phyloP scores from a whole-genome alignment of 1,284 basidiomycete genomes.

The Naganishia cerealis region DNA sequence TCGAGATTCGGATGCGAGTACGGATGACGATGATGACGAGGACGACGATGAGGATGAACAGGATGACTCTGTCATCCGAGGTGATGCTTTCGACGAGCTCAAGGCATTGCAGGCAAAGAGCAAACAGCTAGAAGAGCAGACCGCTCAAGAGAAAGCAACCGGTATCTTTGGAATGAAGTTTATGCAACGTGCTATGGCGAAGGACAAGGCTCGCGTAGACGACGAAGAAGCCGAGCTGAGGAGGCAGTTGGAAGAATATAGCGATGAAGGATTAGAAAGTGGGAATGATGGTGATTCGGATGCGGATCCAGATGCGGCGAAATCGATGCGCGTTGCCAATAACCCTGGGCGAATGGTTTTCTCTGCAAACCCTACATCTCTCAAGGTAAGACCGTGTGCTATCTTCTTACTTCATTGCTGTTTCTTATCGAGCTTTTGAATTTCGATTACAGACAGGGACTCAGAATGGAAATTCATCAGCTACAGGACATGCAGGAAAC shows the following conservation, averaged over 20 bases:
- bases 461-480: conserved; percentile 33
- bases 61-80: conserved; percentile 60
- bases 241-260: conserved; percentile 62
- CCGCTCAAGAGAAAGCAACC: conserved; percentile 58
- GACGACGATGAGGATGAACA: conserved; percentile 58
- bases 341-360: conserved; percentile 59
- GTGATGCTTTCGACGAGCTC: conserved; percentile 72
- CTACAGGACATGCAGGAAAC: not conserved
- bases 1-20: conserved; percentile 56
- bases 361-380: conserved; percentile 40
- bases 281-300: conserved; percentile 53
- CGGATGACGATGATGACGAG: conserved; percentile 56
- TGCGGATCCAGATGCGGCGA: conserved; percentile 45
- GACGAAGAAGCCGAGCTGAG: conserved; percentile 69
- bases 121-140: conserved; percentile 40
- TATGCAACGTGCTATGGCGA: conserved; percentile 82
- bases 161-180: conserved; percentile 88
- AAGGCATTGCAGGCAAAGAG: conserved; percentile 57
- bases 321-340: conserved; percentile 51
- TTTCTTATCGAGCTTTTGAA: too few species aligned
- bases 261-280: conserved; percentile 59
- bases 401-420: not conserved
- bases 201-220: conserved; percentile 63
- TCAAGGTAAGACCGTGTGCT: conserved; percentile 20
- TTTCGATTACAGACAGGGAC: conserved; percentile 33